phyloP scores from a whole-genome alignment of 345 rosid species.

The Hirschfeldia incana region DNA sequence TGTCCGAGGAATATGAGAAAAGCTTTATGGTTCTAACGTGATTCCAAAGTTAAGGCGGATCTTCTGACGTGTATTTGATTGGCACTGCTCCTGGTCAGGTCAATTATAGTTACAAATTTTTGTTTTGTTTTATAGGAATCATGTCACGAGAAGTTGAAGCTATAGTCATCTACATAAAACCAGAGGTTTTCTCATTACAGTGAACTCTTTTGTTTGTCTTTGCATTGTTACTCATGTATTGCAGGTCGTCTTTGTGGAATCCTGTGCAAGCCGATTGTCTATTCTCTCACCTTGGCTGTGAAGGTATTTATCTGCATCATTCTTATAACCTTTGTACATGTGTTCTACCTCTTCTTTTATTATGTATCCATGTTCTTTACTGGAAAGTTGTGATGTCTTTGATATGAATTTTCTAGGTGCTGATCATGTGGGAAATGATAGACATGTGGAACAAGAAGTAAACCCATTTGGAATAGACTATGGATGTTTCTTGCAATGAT shows the following conservation, averaged over 20 bases:
- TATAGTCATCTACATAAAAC: slow-evolving; percentile 66
- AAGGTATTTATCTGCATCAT: slow-evolving; percentile 52
- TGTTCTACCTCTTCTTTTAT: neutral
- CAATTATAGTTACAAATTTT: neutral
- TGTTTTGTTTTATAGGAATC: slow-evolving; percentile 62
- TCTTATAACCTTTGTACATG: too few relatives aligned
- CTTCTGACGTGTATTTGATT: too few relatives aligned
- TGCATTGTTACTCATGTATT: neutral
- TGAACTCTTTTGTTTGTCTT: neutral
- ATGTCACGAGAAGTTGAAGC: slow-evolving; percentile 81
- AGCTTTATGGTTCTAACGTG: too few relatives aligned
- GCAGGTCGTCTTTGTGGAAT: slow-evolving; percentile 85
- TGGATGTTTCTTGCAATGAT: slow-evolving; percentile 71
- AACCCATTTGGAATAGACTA: slow-evolving; percentile 77
- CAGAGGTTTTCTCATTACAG: slow-evolving; percentile 60
- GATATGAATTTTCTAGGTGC: slow-evolving; percentile 48
- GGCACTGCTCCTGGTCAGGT: too few relatives aligned
- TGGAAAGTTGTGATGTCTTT: neutral
- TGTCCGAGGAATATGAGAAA: too few relatives aligned
- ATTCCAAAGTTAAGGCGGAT: too few relatives aligned
- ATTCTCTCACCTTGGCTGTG: slow-evolving; percentile 63
- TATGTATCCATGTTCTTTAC: neutral
- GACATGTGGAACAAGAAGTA: slow-evolving; percentile 83
- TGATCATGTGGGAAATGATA: slow-evolving; percentile 73
- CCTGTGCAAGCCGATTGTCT: slow-evolving; percentile 73